Conservation (phyloP, 768 basidiomycete genomes). For the Panellus pusillus region DNA sequence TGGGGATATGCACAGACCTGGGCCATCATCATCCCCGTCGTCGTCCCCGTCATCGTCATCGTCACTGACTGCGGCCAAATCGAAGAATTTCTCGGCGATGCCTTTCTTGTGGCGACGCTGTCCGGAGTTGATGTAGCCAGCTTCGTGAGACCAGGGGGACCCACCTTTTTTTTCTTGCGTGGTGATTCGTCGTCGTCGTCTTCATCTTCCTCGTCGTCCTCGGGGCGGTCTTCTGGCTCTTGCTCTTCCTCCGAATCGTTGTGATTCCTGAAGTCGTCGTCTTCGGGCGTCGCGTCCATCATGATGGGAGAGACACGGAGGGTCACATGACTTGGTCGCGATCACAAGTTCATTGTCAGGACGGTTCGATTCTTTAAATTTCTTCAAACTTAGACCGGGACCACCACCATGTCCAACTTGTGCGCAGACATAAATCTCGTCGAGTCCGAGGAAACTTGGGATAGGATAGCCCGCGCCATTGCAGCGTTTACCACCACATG, state of each 20-base stretch:
- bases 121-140: slow-evolving; percentile 24
- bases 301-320: background rate
- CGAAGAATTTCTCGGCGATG: slow-evolving; percentile 80
- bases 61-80: slow-evolving; percentile 94
- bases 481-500: slow-evolving; percentile 46
- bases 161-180: slow-evolving; percentile 40
- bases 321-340: background rate
- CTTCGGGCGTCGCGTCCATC: slow-evolving; percentile 10
- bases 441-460: slow-evolving; percentile 84
- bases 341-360: background rate
- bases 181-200: slow-evolving; percentile 36
- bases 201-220: slow-evolving; percentile 27
- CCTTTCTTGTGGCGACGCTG: slow-evolving; percentile 65
- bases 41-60: slow-evolving; percentile 96
- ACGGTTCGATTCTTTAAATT: too few species aligned
- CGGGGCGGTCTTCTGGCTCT: slow-evolving; percentile 32
- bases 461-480: slow-evolving; percentile 56
- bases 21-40: slow-evolving; percentile 69
- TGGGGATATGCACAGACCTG: slow-evolving; percentile 34
- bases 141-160: slow-evolving; percentile 14
- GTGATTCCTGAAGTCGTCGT: slow-evolving; percentile 9
- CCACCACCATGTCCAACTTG: slow-evolving; percentile 20
- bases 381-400: too few species aligned
- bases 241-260: slow-evolving; percentile 25
- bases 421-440: slow-evolving; percentile 39